Conservation (phyloP, 192 early-diverging fungal genomes). For the Spinellus fusiger region DNA sequence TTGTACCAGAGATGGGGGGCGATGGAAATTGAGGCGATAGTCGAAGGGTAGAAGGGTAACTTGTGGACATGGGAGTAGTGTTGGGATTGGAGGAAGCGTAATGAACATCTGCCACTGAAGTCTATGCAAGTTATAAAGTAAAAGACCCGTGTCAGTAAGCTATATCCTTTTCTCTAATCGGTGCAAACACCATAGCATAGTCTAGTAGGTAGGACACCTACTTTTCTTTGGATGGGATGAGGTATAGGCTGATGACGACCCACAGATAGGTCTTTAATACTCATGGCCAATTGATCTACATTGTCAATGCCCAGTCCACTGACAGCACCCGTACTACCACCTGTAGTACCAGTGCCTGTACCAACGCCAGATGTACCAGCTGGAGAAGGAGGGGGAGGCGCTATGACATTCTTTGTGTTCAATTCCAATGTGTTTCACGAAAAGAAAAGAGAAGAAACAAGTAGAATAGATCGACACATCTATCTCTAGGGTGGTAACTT, state of each 20-base stretch:
- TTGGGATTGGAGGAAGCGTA: no score
- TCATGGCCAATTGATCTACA: background rate
- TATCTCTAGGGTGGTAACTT: no score
- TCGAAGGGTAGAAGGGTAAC: background rate
- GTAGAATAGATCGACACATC: no score
- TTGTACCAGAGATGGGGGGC: background rate
- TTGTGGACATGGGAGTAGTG: no score
- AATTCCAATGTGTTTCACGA: no score
- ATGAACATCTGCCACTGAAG: background rate
- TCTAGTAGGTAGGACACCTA: background rate
- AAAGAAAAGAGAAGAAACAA: no score
- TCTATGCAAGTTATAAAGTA: background rate
- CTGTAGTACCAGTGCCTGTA: no score
- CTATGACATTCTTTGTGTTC: background rate
- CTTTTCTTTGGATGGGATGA: background rate
- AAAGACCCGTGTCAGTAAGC: no score
- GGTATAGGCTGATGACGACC: background rate
- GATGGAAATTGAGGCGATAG: background rate
- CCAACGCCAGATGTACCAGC: no score
- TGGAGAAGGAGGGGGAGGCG: background rate
- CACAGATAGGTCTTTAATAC: background rate
- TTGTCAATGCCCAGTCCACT: background rate
- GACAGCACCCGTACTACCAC: no score
- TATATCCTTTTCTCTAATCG: background rate
- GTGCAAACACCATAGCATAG: background rate